Evolutionary conservation across 352 stramenopile genomes (phyloP).

Genomic region (Globisporangium sylvaticum): DNA sequence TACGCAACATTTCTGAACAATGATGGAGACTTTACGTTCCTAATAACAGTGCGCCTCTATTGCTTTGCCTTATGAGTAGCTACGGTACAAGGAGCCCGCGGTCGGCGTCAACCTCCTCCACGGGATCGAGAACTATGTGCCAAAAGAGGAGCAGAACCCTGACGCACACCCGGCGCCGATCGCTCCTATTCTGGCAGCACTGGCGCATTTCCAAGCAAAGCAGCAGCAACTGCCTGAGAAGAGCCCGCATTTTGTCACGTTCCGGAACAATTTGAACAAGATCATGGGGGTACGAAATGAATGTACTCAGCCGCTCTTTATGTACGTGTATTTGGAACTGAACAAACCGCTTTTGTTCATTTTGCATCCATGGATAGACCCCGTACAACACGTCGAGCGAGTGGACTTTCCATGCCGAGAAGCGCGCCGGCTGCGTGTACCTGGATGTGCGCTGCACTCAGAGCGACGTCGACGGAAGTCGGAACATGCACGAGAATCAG

Average conservation of each 20-base stretch:
- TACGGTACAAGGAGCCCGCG: conserved; percentile 30
- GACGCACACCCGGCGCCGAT: conserved; percentile 42
- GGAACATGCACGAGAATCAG: conserved; percentile 51
- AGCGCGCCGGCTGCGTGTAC: conserved; percentile 54
- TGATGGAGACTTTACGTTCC: background rate
- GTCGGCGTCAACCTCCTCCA: conserved; percentile 56
- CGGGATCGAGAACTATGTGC: conserved; percentile 44
- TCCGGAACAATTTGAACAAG: conserved; percentile 82
- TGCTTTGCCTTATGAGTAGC: conserved; percentile 13
- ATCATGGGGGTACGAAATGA: conserved; percentile 58
- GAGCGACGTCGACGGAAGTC: conserved; percentile 37
- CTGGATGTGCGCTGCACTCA: conserved; percentile 51
- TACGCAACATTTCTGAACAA: conserved; percentile 16
- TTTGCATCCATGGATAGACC: conserved; percentile 29
- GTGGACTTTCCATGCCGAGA: conserved; percentile 59
- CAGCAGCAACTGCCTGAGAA: conserved; percentile 13
- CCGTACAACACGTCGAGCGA: conserved; percentile 76
- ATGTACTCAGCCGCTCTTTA: background rate
- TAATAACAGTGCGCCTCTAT: background rate
- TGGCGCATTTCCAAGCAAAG: conserved; percentile 37
- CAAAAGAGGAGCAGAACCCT: conserved; percentile 50
- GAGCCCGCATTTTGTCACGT: conserved; percentile 61
- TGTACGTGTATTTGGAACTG: background rate
- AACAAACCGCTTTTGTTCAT: background rate
- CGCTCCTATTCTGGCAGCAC: conserved; percentile 36